Evolutionary conservation across 2,329 filamentous ascomycete species (phyloP).

Genomic region (Paecilomyces formosus): DNA sequence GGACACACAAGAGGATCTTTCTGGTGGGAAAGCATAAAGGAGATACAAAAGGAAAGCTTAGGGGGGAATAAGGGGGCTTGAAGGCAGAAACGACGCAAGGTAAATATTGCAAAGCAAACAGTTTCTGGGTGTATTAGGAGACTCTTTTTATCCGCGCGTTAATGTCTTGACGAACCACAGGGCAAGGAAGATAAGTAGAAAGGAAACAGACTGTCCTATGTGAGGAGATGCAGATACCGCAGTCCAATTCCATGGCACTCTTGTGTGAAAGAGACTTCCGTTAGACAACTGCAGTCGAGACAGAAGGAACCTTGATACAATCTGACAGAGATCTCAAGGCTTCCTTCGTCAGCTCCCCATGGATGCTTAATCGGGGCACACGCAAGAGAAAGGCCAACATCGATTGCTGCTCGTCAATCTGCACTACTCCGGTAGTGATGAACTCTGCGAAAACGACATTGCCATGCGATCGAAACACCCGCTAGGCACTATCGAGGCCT

Average conservation of each 20-base stretch:
- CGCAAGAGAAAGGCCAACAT: constrained; percentile 12
- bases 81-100: background rate
- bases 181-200: background rate
- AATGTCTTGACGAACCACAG: background rate
- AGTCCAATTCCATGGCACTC: constrained; percentile 13
- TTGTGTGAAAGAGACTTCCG: constrained; percentile 21
- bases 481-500: constrained; percentile 16
- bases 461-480: constrained; percentile 19
- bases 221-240: background rate
- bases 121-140: background rate
- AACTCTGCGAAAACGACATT: constrained; percentile 9
- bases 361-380: constrained; percentile 6
- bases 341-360: constrained; percentile 11
- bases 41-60: background rate
- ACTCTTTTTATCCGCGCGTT: background rate
- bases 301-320: constrained; percentile 22
- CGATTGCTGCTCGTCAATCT: constrained; percentile 13
- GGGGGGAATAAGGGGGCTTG: background rate
- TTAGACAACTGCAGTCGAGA: constrained; percentile 14
- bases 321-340: constrained; percentile 14
- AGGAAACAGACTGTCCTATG: background rate
- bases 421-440: constrained; percentile 12
- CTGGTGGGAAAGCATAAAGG: background rate
- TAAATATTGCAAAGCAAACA: background rate
- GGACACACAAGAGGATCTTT: background rate